Percentiles rank a stretch among this genome's conserved stretches.
Conservation (phyloP, 768 basidiomycete genomes). For the Mycena capillaripes region DNA sequence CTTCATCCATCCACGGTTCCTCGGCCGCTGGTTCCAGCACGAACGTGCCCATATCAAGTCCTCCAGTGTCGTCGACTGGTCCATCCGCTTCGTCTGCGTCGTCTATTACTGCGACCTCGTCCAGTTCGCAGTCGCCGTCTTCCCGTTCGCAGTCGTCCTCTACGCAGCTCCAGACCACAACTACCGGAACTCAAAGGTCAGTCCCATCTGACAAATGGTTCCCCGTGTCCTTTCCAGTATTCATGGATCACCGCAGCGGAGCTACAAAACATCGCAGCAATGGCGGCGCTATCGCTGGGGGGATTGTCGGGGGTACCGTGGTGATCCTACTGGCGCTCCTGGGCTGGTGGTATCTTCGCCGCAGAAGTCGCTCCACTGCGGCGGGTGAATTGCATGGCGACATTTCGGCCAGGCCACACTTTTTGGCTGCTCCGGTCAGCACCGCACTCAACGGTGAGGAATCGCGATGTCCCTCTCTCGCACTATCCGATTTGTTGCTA, state of each 20-base stretch:
- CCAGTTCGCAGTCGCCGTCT: too few relatives aligned
- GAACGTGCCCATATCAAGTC: too few relatives aligned
- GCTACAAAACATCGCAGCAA: background rate
- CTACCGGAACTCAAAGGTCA: constrained; percentile 5
- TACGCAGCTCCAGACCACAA: background rate
- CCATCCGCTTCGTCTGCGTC: background rate
- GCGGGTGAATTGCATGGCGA: background rate
- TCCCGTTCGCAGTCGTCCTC: background rate
- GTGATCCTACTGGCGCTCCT: constrained; percentile 11
- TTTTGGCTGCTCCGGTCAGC: background rate
- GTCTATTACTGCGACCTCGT: too few relatives aligned
- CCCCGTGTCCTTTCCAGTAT: background rate
- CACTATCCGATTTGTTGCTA: background rate
- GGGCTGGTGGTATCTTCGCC: constrained; percentile 10
- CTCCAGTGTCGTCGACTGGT: too few relatives aligned
- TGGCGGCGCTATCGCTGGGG: constrained; percentile 8
- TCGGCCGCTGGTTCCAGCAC: too few relatives aligned
- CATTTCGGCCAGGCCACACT: background rate
- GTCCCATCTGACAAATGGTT: background rate
- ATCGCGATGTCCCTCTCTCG: background rate
- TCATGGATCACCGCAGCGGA: constrained; percentile 2
- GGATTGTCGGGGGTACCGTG: background rate
- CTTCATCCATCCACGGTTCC: background rate
- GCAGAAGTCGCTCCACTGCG: background rate
- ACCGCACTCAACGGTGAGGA: background rate